Base-by-base conservation (phyloP, 2,329 filamentous ascomycete species). In the Aureobasidium pullulans region DNA sequence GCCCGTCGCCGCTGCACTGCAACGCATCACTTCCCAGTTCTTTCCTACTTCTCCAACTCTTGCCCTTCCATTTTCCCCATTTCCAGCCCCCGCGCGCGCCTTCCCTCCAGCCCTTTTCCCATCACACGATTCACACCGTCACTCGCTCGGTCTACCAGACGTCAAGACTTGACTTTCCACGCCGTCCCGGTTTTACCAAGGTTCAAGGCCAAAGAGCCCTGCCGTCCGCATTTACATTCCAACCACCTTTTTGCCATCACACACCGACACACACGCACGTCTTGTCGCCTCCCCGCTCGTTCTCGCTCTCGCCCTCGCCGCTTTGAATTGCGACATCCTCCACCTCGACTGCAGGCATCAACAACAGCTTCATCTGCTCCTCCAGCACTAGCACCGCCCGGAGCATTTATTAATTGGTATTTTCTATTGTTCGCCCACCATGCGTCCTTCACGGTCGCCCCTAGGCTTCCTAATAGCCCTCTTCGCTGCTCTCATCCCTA, bases 401-500 rank as follows among this genome's bases (percentile, higher is more conserved):
- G 16, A 37, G 10, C 44, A 40, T 44, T 29, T 50, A 42, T 44
- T 49, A 47, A 50, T 47, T 32, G 43, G 37, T 46, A 49, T 37
- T 40, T 36, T 37, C 46, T 47, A 57, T 57, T 48, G 34, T 15
- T 43, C 42, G 54, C 54, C 52, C 44, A 57, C 16, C 32, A 64
- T 74, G 73, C 66, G 69, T 44, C 66, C 67, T 53, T 71, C 71
- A 61, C 62, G 63, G 59, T 67, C 60, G 49, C 53, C 70, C 28
- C 50, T 64, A 62, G 48, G 59, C 64, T 63, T 72, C 62, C 68
- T 74, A 61, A 67, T 69, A 44, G 71, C 70, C 59, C 53, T 64
- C 59, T 67, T 73, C 49, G 68, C 74, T 56, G 65, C 71, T 57
- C 65, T 69, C 62, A 57, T 69, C 59, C 70, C 82, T 54, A 74